Conservation (phyloP, 345 rosid species). For the Populus ilicifolia region DNA sequence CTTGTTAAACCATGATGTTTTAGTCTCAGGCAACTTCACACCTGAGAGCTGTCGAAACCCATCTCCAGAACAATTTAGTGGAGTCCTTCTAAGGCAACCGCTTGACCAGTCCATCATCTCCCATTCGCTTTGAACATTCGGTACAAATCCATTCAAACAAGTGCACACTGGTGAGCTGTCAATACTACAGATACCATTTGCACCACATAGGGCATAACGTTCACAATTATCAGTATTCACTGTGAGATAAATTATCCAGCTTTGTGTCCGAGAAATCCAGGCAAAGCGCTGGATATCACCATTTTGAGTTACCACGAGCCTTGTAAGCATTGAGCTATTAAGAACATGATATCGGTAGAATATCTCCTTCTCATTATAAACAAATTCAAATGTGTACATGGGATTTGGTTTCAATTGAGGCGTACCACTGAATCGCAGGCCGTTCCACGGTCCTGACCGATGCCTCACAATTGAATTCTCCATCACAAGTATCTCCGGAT, state of each 20-base stretch:
- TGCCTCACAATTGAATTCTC: slow-evolving; percentile 9
- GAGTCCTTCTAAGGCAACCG: neutral
- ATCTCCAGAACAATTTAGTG: neutral
- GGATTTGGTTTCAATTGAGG: neutral
- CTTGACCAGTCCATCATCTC: neutral
- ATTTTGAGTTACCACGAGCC: neutral
- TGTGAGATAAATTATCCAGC: neutral
- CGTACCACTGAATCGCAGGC: slow-evolving; percentile 17
- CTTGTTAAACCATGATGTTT: slow-evolving; percentile 2
- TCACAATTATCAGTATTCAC: neutral
- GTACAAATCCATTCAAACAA: slow-evolving; percentile 5
- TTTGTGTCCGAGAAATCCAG: neutral
- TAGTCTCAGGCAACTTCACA: slow-evolving; percentile 9
- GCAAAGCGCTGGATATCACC: neutral
- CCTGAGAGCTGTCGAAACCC: slow-evolving; percentile 14
- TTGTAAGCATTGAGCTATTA: neutral
- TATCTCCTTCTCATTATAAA: neutral
- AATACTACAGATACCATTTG: neutral
- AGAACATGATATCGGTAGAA: neutral
- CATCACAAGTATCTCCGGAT: slow-evolving; percentile 20
- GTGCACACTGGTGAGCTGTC: neutral
- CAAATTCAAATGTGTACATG: neutral
- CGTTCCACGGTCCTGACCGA: slow-evolving; percentile 39
- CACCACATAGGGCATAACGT: neutral
- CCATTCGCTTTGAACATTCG: neutral